Base-by-base conservation (phyloP, 106 monocot species). In the Acorus gramineus region DNA sequence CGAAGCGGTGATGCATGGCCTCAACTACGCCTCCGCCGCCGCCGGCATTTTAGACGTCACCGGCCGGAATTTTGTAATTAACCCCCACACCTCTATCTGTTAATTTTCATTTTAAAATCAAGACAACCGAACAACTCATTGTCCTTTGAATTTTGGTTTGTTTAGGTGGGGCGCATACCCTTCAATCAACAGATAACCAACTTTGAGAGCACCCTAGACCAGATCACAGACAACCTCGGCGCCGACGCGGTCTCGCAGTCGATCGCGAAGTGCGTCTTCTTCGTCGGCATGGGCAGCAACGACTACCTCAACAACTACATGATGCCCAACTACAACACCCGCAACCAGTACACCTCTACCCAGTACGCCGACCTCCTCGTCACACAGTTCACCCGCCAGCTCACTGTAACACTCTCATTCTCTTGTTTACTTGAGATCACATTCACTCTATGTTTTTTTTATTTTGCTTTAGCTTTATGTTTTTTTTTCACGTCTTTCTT, bases 301-400 rank as follows among this genome's bases (percentile, higher is more conserved):
- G 94, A 90, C 80, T 90, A 86, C 80, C 80, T 90, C 42, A 95
- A 95, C 78, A 90, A 95, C 84, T 95, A 95, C 63, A 84, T 95
- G 44, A 54, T 82, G 72, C 90, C 94, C 11, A 82, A 86, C 75
- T 89, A 86, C 66, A 55, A 78, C 79, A 84, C 90, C 51, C 71
- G 84, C 48, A 79, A 62, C 49, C 75, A 77, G 63, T 95, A 84
- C 84, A 72, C 81, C 42, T 62, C 72, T n/a, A 69, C 73, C 11
- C 86, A 86, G 80, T 95, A 66, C 50, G 62, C 90, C 12, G 80
- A 81, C 5, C 79, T 95, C 54, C 64, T 90, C n/a, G 76, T 85
- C 48, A 78, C 70, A 42, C 79, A 84, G 57, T 85, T 76, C 71
- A 50, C 59, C 62, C 68, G 62, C 9, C 94, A 95, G 60, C 84